phyloP scores from a whole-genome alignment of 495 filamentous ascomycete genomes.

The Penicillium flavigenum region DNA sequence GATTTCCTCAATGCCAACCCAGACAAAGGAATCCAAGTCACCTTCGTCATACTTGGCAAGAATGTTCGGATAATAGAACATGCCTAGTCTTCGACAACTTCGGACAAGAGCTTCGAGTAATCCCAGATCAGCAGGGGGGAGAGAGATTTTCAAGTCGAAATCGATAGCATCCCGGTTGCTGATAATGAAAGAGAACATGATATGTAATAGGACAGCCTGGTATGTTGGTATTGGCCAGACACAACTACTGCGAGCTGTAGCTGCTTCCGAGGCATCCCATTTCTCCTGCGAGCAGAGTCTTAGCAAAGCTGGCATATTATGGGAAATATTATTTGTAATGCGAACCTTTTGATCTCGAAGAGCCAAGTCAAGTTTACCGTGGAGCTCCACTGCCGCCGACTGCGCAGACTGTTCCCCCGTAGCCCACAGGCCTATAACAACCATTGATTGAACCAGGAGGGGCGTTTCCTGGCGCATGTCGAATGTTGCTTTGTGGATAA shows the following conservation, averaged over 20 bases:
- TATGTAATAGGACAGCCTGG: conserved; percentile 35
- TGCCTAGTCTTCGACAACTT: conserved; percentile 28
- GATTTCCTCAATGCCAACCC: conserved; percentile 31
- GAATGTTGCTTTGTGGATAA: conserved; percentile 32
- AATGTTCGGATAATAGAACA: conserved; percentile 35
- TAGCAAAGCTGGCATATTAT: conserved; percentile 3
- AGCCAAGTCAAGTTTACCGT: conserved; percentile 22
- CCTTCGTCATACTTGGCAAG: conserved; percentile 19
- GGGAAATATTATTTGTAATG: neutral
- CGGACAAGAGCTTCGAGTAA: conserved; percentile 27
- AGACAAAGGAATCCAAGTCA: conserved; percentile 18
- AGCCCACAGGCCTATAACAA: conserved; percentile 31
- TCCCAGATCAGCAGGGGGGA: conserved; percentile 13
- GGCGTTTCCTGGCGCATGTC: conserved; percentile 16
- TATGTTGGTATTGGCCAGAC: conserved; percentile 35
- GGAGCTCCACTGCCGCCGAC: conserved; percentile 26
- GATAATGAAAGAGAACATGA: conserved; percentile 24
- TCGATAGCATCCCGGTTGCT: conserved; percentile 3
- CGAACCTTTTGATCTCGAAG: conserved; percentile 31
- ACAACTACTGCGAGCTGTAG: conserved; percentile 13
- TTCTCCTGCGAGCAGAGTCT: conserved; percentile 20
- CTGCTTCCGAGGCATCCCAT: conserved; percentile 28
- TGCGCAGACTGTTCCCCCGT: conserved; percentile 6
- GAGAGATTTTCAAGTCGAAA: conserved; percentile 22
- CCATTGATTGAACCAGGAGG: conserved; percentile 31